These are phyloP conservation scores for Mycena filopes DNA, from an alignment of 768 basidiomycete genomes.

Conservation along the genomic window DNA sequence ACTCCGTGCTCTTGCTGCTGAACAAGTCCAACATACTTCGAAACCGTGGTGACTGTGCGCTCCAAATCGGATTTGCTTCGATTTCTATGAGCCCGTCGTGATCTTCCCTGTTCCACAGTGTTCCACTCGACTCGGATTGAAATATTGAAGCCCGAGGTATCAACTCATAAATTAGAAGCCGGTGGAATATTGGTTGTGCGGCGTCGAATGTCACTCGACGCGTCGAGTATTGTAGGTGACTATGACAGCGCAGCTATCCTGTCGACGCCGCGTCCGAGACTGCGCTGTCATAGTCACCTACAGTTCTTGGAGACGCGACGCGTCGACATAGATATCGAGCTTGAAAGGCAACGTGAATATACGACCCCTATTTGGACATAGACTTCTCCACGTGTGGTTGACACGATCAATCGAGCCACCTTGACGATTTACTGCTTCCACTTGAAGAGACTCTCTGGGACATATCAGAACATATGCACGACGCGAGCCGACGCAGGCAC, in stretches of 20 bases:
- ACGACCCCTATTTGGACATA: constrained; percentile 3
- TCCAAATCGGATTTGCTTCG: too few species aligned
- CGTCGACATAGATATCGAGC: constrained; percentile 20
- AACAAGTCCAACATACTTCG: too few species aligned
- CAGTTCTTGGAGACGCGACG: constrained; percentile 18
- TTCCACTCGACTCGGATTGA: too few species aligned
- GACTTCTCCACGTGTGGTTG: neutral
- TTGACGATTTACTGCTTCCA: neutral
- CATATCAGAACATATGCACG: neutral
- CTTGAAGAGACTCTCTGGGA: neutral
- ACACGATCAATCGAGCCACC: neutral
- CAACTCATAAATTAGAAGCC: too few species aligned
- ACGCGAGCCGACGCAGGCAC: neutral
- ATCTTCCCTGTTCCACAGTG: too few species aligned
- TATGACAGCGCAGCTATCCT: constrained; percentile 18
- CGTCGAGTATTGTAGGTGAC: neutral
- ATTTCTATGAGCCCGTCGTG: too few species aligned
- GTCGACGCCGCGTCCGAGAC: constrained; percentile 18
- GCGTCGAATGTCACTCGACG: too few species aligned
- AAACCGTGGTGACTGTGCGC: too few species aligned
- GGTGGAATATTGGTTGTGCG: too few species aligned
- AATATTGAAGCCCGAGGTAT: too few species aligned
- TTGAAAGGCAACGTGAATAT: too few species aligned
- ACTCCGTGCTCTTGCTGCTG: too few species aligned
- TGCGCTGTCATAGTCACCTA: constrained; percentile 25